These are phyloP conservation scores for Rubroshorea leprosula DNA, from an alignment of 345 rosid genomes.

Conservation along the genomic window DNA sequence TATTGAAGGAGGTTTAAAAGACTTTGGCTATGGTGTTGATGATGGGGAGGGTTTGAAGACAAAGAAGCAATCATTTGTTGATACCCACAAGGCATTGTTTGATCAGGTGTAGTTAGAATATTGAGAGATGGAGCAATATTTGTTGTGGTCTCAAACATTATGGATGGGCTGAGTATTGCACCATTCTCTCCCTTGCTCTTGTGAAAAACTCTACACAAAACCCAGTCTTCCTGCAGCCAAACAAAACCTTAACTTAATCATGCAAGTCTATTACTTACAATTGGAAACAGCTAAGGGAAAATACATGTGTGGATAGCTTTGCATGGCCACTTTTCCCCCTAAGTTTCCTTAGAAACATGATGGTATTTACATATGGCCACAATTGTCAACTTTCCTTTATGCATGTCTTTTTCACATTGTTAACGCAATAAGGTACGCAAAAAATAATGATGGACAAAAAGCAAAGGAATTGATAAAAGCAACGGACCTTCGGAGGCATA, in stretches of 20 bases:
- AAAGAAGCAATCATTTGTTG: constrained; percentile 19
- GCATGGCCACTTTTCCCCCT: not conserved
- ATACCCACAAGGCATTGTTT: constrained; percentile 22
- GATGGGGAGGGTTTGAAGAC: constrained; percentile 22
- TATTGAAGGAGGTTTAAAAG: constrained; percentile 39
- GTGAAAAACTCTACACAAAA: constrained; percentile 81
- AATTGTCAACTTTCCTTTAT: too few relatives aligned
- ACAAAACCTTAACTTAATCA: not conserved
- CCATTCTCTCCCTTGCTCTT: constrained; percentile 46
- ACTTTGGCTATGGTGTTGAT: constrained; percentile 23
- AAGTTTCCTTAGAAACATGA: constrained; percentile 12
- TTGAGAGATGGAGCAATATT: constrained; percentile 21
- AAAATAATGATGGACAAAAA: too few relatives aligned
- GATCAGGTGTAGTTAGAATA: not conserved
- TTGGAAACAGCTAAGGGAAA: constrained; percentile 20
- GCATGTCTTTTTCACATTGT: too few relatives aligned
- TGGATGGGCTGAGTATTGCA: constrained; percentile 20
- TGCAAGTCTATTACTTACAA: not conserved
- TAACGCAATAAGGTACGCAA: not conserved
- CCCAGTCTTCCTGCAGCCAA: constrained; percentile 86
- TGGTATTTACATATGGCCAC: constrained; percentile 3
- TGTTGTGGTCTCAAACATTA: constrained; percentile 25
- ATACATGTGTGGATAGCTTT: constrained; percentile 14
- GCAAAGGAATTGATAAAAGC: not conserved
- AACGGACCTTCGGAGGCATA: constrained; percentile 81